Percentiles rank a stretch among this genome's conserved stretches.
phyloP scores from a whole-genome alignment of 106 monocot genomes.

The Gastrodia elata region DNA sequence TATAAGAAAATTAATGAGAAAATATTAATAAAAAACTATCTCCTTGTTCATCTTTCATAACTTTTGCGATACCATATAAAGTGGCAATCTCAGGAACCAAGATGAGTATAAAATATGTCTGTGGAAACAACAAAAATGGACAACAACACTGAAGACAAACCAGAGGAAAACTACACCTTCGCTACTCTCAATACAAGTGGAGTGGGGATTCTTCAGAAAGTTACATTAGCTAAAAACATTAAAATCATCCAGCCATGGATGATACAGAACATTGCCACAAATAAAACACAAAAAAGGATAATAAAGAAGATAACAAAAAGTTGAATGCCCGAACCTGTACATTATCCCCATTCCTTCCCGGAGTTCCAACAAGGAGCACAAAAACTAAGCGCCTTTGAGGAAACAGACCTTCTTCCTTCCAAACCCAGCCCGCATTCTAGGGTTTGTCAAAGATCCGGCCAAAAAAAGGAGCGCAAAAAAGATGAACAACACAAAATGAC shows the following conservation, averaged over 20 bases:
- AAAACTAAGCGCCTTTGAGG: constrained; percentile 7
- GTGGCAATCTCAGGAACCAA: not conserved
- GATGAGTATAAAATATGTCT: not conserved
- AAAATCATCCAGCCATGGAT: not conserved
- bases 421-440: too few relatives aligned
- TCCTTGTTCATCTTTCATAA: too few relatives aligned
- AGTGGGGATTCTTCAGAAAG: not conserved
- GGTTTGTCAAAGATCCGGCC: not conserved
- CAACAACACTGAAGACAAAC: not conserved
- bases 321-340: not conserved
- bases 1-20: too few relatives aligned
- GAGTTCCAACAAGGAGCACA: constrained; percentile 10
- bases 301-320: not conserved
- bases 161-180: not conserved
- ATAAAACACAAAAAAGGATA: not conserved
- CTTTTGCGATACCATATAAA: too few relatives aligned
- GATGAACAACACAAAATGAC: not conserved
- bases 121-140: not conserved
- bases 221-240: not conserved
- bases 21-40: too few relatives aligned
- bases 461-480: not conserved
- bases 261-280: not conserved
- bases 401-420: too few relatives aligned
- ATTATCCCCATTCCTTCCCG: constrained; percentile 1
- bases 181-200: not conserved